Conservation (phyloP, 2,329 filamentous ascomycete species). For the Fonsecaea erecta region DNA sequence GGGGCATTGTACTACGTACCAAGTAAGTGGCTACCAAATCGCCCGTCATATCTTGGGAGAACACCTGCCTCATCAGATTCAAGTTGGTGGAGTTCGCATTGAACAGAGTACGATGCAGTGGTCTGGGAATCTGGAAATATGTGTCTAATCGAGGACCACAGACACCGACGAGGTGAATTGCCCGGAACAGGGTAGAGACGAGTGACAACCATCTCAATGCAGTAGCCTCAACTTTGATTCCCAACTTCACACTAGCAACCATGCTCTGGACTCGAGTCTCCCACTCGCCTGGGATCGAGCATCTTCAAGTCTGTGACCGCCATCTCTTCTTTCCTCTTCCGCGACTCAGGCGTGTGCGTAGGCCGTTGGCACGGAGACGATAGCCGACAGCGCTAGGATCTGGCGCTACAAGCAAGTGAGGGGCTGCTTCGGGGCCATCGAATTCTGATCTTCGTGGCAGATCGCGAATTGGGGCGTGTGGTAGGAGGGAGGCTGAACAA, state of each 20-base stretch:
- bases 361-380: slow-evolving; percentile 14
- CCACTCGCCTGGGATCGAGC: neutral
- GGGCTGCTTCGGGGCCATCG: slow-evolving; percentile 4
- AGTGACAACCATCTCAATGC: too few relatives aligned
- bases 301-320: neutral
- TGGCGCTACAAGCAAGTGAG: slow-evolving; percentile 17
- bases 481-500: neutral
- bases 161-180: neutral
- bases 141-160: neutral
- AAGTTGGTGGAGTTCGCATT: neutral
- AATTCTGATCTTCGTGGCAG: neutral
- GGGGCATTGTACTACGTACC: neutral
- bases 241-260: neutral
- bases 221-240: neutral
- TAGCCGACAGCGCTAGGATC: slow-evolving; percentile 29
- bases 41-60: neutral
- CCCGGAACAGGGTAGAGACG: neutral
- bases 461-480: neutral
- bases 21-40: neutral
- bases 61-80: neutral
- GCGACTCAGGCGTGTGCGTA: neutral
- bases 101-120: neutral
- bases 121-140: neutral
- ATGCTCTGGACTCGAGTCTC: neutral
- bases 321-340: neutral